Base-by-base conservation (phyloP, 83 land plant genomes). In the Picea abies region DNA sequence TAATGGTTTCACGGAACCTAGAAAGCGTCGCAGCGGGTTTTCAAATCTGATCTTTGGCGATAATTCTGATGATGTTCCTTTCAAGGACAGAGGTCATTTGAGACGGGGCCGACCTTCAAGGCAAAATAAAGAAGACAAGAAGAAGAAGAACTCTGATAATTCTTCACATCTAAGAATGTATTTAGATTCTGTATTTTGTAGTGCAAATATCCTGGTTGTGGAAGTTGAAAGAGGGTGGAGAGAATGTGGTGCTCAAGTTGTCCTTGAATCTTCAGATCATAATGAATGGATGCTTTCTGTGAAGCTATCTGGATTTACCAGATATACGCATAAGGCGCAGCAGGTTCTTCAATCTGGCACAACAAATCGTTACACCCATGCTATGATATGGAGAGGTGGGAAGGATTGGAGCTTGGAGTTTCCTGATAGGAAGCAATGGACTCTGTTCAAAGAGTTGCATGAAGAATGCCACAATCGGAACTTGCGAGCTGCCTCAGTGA, bases 331-430 rank as follows among this genome's bases (percentile, higher is more conserved):
- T 80, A 91, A 91, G 84, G 89, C 90, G 14, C 83, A 84, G 41
- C 92, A 93, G 60, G 83, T 89, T 75, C 67, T 93, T 76, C 95
- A 93, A 82, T 90, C 92, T 49, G 93, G 93, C 2, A 64, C 89
- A 58, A 85, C 89, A 60, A 93, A 93, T 60, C 91, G 93, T 0
- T 91, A 65, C 76, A 89, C 93, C 1, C 98, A 95, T 88, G 98
- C 92, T 60, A 90, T 95, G 92, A 92, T 95, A 90, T 95, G 98
- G 98, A 93, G 89, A 80, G 98, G 96, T 66, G 96, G 92, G 79
- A 90, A 90, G 37, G 96, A 88, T 52, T 95, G 98, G 98, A 86
- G 39, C 39, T 82, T 95, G 79, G 98, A 95, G 82, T 95, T 95
- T 87, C 69, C 84, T 9, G 93, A 95, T 81, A 82, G 96, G 79